Conservation (phyloP, 78 protist species). For the Capsaspora owczarzaki region DNA sequence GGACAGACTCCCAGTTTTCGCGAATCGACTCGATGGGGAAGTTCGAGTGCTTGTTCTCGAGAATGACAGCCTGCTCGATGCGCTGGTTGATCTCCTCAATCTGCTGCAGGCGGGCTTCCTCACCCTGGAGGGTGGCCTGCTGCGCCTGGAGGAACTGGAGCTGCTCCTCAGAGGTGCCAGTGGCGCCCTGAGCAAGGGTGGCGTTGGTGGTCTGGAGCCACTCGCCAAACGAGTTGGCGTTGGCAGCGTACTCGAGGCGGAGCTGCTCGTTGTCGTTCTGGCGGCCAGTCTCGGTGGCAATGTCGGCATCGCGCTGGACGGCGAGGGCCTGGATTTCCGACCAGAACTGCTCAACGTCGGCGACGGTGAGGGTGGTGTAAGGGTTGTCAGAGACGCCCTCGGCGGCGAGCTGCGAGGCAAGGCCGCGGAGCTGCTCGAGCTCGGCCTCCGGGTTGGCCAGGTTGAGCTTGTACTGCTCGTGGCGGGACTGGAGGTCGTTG, state of each 20-base stretch:
- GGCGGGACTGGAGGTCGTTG: neutral
- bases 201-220: too few species aligned
- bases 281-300: neutral
- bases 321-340: neutral
- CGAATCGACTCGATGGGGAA: conserved; percentile 14
- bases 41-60: conserved; percentile 19
- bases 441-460: conserved; percentile 1
- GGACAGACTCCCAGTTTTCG: neutral
- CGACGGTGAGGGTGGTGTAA: conserved; percentile 11
- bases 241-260: conserved; percentile 18
- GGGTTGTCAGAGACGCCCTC: conserved; percentile 1
- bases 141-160: neutral
- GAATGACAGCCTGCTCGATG: neutral
- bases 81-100: neutral
- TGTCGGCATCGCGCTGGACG: conserved; percentile 3
- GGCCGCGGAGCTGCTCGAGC: neutral
- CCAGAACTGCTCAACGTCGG: conserved; percentile 1
- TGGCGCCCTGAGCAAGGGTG: too few species aligned
- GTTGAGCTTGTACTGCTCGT: neutral
- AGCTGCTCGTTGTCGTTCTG: conserved; percentile 18
- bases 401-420: neutral
- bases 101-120: neutral
- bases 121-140: conserved; percentile 1
- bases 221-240: too few species aligned
- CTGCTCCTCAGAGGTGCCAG: neutral